These are phyloP conservation scores for Phytophthora constricta DNA, from an alignment of 352 stramenopile species.

Conservation along the genomic window DNA sequence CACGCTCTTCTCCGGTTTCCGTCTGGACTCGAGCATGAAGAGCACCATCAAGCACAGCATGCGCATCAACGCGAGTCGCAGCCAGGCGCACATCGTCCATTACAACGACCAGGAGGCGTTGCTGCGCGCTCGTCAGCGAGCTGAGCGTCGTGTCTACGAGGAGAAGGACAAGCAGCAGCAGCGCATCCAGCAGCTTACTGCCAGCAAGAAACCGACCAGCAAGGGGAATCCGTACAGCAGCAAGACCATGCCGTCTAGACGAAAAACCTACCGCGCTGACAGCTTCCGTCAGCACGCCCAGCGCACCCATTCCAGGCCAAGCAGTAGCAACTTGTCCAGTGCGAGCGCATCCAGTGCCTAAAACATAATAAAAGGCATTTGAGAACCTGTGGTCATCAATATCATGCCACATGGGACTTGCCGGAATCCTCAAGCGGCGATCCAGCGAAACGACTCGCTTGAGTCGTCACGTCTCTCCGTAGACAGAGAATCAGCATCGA, in stretches of 20 bases:
- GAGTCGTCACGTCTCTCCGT: too few relatives aligned
- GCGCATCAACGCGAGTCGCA: conserved; percentile 78
- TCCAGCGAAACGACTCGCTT: not conserved
- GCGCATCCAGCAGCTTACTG: conserved; percentile 56
- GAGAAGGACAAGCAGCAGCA: conserved; percentile 71
- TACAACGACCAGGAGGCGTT: conserved; percentile 69
- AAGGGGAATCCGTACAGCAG: conserved; percentile 48
- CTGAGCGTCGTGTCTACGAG: conserved; percentile 72
- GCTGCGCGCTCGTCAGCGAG: conserved; percentile 53
- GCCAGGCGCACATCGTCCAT: conserved; percentile 71
- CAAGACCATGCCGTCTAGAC: conserved; percentile 49
- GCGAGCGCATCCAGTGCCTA: conserved; percentile 36
- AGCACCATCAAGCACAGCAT: conserved; percentile 76
- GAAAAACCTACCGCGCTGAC: conserved; percentile 61
- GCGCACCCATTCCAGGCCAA: conserved; percentile 35
- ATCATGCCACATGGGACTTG: not conserved
- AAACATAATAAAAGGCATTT: not conserved
- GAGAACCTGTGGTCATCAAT: conserved; percentile 2
- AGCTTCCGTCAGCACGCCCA: conserved; percentile 50
- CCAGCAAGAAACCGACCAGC: conserved; percentile 36
- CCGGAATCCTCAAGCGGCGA: conserved; percentile 5
- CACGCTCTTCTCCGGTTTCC: conserved; percentile 67
- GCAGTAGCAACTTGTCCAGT: conserved; percentile 21
- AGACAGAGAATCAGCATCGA: not conserved
- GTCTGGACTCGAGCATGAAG: conserved; percentile 79